These are phyloP conservation scores for Boletus reticuloceps DNA, from an alignment of 768 basidiomycete species.

Conservation along the genomic window DNA sequence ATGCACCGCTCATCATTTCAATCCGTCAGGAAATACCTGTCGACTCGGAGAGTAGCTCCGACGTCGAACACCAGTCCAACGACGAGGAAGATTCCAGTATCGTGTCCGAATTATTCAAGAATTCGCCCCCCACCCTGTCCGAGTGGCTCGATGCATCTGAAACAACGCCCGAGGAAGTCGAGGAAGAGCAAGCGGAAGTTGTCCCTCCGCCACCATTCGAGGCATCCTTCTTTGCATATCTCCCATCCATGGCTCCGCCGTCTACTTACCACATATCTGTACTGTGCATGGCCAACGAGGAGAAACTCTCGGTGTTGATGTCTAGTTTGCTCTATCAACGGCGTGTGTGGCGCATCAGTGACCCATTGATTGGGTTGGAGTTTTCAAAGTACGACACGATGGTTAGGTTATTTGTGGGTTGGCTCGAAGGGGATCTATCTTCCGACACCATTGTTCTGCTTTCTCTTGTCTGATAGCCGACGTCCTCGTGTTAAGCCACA, in stretches of 20 bases:
- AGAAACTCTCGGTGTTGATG: constrained; percentile 4
- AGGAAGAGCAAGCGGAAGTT: background rate
- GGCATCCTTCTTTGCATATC: background rate
- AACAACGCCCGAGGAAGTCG: background rate
- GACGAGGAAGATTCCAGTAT: background rate
- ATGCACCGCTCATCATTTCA: constrained; percentile 1
- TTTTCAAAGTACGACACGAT: constrained; percentile 4
- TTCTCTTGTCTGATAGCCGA: background rate
- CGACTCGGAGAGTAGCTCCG: background rate
- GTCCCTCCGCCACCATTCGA: background rate
- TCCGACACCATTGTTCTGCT: background rate
- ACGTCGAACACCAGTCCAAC: background rate
- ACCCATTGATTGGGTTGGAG: constrained; percentile 4
- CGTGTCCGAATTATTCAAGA: background rate
- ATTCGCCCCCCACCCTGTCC: constrained; percentile 1
- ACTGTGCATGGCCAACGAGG: constrained; percentile 5
- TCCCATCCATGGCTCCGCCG: background rate
- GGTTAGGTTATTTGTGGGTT: constrained; percentile 1
- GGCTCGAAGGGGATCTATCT: background rate
- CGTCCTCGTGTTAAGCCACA: background rate
- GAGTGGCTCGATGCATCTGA: background rate
- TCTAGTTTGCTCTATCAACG: constrained; percentile 8
- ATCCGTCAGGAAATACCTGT: background rate
- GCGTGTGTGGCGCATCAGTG: constrained; percentile 1
- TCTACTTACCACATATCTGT: constrained; percentile 7